Evolutionary conservation across 2,329 filamentous ascomycete genomes (phyloP).

Genomic region (Tolypocladium cylindrosporum): DNA sequence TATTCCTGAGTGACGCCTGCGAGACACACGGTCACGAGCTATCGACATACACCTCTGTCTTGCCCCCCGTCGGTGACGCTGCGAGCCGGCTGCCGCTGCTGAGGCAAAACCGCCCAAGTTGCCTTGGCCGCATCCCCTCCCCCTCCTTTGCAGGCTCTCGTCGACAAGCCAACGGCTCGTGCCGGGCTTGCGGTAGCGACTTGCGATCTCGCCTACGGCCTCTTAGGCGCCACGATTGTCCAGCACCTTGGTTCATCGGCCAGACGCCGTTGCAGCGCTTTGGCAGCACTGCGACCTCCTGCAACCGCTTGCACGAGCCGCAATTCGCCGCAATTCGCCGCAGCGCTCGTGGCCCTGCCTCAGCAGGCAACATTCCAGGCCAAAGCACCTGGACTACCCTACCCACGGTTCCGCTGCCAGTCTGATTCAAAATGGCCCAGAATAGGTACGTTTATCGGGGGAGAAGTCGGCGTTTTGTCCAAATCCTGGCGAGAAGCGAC

Average conservation of each 20-base stretch:
- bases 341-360: not conserved
- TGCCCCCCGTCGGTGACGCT: not conserved
- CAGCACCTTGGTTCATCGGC: not conserved
- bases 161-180: not conserved
- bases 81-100: not conserved
- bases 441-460: conserved; percentile 11
- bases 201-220: not conserved
- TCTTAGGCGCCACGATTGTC: not conserved
- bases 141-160: not conserved
- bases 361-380: not conserved
- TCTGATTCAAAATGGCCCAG: conserved; percentile 20
- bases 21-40: not conserved
- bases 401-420: not conserved
- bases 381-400: conserved; percentile 2
- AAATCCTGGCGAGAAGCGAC: not conserved
- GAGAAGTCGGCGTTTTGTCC: not conserved
- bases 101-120: not conserved
- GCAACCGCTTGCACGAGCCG: not conserved
- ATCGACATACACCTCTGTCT: not conserved
- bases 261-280: not conserved
- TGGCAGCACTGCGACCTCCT: not conserved
- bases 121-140: not conserved
- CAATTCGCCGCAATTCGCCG: not conserved
- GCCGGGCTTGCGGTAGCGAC: not conserved
- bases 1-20: not conserved